Base-by-base conservation (phyloP, 208 protist species). In the Phytomonas sp. region DNA sequence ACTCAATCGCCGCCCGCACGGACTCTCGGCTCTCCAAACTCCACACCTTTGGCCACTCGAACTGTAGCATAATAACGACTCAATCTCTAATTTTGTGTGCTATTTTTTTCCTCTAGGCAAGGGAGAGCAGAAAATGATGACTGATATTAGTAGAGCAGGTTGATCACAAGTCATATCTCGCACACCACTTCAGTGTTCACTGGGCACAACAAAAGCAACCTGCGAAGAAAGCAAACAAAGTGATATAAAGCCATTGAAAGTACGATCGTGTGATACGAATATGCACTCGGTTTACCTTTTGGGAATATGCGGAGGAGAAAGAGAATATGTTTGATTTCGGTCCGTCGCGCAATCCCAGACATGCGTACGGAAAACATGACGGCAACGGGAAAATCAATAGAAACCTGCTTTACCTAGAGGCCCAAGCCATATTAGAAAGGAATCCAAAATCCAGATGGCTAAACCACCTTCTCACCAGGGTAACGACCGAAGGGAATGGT, bases 21-120 rank as follows among this genome's bases (percentile, higher is more conserved):
- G 81, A 75, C 79, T 94, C 87, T 34, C 78, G 71, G 71, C 74
- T 83, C 60, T 89, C 86, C 26, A 71, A 26, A 67, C 76, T 85
- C 84, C 85, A 94, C 61, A 77, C 83, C 36, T 80, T 76, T 4
- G 91, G 91, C 88, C 91, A 96, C 13, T 96, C 84, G 76, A 81
- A 96, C 68, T 92, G 84, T 65, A 96, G 74, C 91, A 94, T 93
- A 59, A 13, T 6, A 40, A 36, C 6, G 23, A 17, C n/a, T 3
- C 17, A 33, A 33, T 70, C 26, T 56, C 46, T 20, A 56, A 56
- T 56, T 59, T 40, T 5, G n/a, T 6, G 46, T 56, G 23, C 46
- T 56, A 56, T 73, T 40, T 29, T 6, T 43, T 66, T 62, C 43
- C 31, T 34, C 33, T 63, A 36, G 28, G 30, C 53, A 72, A 64